phyloP scores from a whole-genome alignment of 2,329 filamentous ascomycete species.

The Fusarium tupiense region DNA sequence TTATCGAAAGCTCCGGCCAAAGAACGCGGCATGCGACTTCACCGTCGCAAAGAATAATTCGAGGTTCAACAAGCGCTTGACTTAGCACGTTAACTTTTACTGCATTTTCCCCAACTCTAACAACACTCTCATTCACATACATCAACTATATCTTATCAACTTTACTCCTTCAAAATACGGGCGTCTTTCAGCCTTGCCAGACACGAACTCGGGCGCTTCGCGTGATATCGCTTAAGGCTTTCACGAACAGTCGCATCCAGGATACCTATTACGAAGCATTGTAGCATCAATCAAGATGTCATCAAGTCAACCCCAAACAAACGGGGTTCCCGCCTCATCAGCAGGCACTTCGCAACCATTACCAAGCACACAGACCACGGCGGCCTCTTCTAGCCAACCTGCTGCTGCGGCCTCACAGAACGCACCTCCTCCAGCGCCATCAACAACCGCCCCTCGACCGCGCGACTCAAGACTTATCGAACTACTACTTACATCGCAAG shows the following conservation, averaged over 20 bases:
- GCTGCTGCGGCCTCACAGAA: conserved; percentile 34
- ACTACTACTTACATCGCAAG: conserved; percentile 80
- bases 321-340: conserved; percentile 59
- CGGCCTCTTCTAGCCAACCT: conserved; percentile 43
- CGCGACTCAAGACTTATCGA: conserved; percentile 84
- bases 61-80: conserved; percentile 1
- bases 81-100: not conserved
- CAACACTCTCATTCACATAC: not conserved
- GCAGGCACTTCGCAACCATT: conserved; percentile 50
- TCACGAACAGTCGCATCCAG: not conserved
- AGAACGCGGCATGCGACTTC: conserved; percentile 14
- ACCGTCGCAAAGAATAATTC: conserved; percentile 9
- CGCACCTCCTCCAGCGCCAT: conserved; percentile 44
- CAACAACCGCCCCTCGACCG: conserved; percentile 65
- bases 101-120: not conserved
- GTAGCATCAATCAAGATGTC: conserved; percentile 42
- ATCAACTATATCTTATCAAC: not conserved
- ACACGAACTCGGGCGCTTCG: not conserved
- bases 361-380: conserved; percentile 49
- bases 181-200: not conserved
- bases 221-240: conserved; percentile 5
- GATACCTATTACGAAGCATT: not conserved
- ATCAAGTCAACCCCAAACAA: conserved; percentile 60
- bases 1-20: conserved; percentile 30
- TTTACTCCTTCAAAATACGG: not conserved